These are phyloP conservation scores for Calonectria fujianensis DNA, from an alignment of 2,329 filamentous ascomycete species.

Conservation along the genomic window DNA sequence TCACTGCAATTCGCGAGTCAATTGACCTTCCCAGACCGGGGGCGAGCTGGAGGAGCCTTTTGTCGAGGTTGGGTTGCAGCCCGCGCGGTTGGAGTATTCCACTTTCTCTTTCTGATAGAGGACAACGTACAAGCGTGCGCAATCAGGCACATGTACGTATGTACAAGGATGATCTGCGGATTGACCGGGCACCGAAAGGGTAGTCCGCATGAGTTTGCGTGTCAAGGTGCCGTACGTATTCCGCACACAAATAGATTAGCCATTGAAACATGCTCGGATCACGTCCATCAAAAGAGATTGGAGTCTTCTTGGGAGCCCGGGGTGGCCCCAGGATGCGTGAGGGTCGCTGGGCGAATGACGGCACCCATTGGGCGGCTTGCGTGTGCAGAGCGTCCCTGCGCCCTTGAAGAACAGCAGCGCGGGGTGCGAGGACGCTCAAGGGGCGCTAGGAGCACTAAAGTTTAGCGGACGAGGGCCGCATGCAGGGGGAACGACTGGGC, in stretches of 20 bases:
- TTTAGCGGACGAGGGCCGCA: conserved; percentile 52
- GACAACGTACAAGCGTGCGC: not conserved
- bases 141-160: not conserved
- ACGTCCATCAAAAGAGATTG: conserved; percentile 29
- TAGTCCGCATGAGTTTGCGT: not conserved
- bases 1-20: not conserved
- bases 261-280: conserved; percentile 37
- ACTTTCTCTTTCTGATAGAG: not conserved
- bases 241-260: conserved; percentile 13
- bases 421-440: conserved; percentile 46
- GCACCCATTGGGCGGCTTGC: conserved; percentile 33
- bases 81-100: conserved; percentile 2
- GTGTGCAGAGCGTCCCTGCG: conserved; percentile 27
- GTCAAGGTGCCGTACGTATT: conserved; percentile 17
- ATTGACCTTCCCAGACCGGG: conserved; percentile 33
- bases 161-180: conserved; percentile 3
- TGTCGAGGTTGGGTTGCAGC: conserved; percentile 30
- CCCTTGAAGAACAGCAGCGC: conserved; percentile 30
- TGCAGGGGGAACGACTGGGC: conserved; percentile 50
- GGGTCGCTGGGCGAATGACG: not conserved
- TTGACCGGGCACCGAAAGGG: conserved; percentile 13
- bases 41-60: conserved; percentile 13
- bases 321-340: conserved; percentile 28
- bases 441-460: conserved; percentile 50
- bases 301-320: conserved; percentile 24